Base-by-base conservation (phyloP, 495 filamentous ascomycete species). In the Podospora bellae-mahoneyi region DNA sequence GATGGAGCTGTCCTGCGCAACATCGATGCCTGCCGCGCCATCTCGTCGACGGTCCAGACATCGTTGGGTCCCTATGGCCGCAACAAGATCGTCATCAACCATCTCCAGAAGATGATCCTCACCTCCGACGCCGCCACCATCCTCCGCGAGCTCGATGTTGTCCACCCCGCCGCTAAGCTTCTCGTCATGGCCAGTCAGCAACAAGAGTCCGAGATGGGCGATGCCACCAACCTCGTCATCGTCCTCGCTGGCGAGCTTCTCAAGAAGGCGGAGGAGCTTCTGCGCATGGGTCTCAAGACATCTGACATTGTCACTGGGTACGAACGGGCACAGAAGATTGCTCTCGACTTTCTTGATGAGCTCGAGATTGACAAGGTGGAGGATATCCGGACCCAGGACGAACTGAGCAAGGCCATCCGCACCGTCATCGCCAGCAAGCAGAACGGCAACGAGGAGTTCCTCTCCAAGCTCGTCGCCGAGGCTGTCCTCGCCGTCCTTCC, bases 41-140 rank as follows among this genome's bases (percentile, higher is more conserved):
- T 99, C 79, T 88, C 96, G 16, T 88, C 89, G 70, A 99, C 96
- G 60, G 96, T 99, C 34, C 92, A 96, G 83, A 97, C 96, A 62
- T 98, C 94, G 60, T 86, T 99, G 53, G 95, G 96, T 62, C 96
- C 96, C 64, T 97, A 95, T 78, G 96, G 96, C 76, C 92, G 96
- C 79, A 99, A 98, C 85, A 99, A 99, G 84, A 97, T 99, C 79
- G 92, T 99, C 83, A 97, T 99, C 85, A 99, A 98, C 82, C 96
- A 99, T 83, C 85, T 99, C 67, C 93, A 97, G 82, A 99, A 99
- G 85, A 97, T 98, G 95, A 94, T 97, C 69, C 86, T 99, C 67
- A 99, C 96, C 67, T 97, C 93, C 59, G 96, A 99, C 77, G 96
- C 96, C 54, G 96, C 96, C 70, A 97, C 95, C 28, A 99, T 99